These are phyloP conservation scores for Boletus sp. DNA, from an alignment of 768 basidiomycete genomes.

Conservation along the genomic window DNA sequence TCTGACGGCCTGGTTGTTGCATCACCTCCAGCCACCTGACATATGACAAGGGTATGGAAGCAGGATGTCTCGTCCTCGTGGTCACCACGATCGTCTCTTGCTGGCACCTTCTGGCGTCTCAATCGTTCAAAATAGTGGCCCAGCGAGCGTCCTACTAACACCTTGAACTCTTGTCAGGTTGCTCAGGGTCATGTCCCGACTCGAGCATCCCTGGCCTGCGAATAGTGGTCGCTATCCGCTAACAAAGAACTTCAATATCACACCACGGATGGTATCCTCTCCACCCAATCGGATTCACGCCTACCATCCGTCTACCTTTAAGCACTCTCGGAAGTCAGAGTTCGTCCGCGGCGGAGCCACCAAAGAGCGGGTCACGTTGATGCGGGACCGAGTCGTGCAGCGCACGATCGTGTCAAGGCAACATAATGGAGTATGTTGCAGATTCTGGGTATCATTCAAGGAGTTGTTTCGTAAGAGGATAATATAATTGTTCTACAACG, in stretches of 20 bases:
- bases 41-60: background rate
- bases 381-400: background rate
- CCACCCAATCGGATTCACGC: background rate
- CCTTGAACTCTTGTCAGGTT: background rate
- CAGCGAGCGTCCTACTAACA: background rate
- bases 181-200: background rate
- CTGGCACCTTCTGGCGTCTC: background rate
- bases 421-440: background rate
- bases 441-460: background rate
- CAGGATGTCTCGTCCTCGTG: background rate
- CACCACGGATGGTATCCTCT: background rate
- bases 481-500: background rate
- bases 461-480: background rate
- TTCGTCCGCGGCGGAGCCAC: background rate
- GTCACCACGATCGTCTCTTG: background rate
- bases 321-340: background rate
- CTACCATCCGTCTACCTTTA: background rate
- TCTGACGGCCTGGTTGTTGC: background rate
- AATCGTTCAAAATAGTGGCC: background rate
- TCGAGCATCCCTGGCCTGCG: background rate
- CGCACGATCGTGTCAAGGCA: background rate
- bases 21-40: background rate
- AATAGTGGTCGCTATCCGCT: background rate
- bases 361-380: background rate
- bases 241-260: background rate